phyloP scores from a whole-genome alignment of 331 rosid species.

The Pyracantha coccinea region DNA sequence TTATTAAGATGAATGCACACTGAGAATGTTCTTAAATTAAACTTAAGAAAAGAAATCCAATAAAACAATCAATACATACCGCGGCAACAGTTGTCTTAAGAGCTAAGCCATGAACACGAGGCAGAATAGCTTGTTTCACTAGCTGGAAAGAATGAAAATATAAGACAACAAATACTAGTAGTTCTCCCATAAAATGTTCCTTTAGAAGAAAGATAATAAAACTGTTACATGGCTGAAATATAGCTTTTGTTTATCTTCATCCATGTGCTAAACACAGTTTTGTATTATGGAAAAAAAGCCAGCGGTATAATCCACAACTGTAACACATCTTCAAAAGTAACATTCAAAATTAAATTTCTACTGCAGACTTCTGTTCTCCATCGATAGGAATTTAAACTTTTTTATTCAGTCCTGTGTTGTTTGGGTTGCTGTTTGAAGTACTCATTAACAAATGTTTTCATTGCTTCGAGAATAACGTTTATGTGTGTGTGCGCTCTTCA shows the following conservation, averaged over 20 bases:
- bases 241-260: not conserved
- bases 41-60: not conserved
- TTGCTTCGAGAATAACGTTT: not conserved
- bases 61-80: conserved; percentile 45
- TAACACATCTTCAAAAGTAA: not conserved
- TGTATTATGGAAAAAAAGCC: not conserved
- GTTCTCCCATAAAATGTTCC: not conserved
- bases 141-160: conserved; percentile 44
- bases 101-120: conserved; percentile 94
- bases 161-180: not conserved
- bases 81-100: conserved; percentile 96
- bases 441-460: not conserved
- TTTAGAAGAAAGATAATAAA: not conserved
- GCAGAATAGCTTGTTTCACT: conserved; percentile 80
- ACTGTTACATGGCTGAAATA: not conserved
- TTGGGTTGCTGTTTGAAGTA: not conserved
- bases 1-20: not conserved
- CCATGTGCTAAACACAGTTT: not conserved
- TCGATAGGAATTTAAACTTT: not conserved
- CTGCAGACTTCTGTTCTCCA: not conserved
- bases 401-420: not conserved
- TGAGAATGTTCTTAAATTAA: not conserved
- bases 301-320: not conserved
- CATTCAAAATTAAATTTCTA: not conserved
- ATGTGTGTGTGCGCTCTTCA: not conserved